Conservation (phyloP, 768 basidiomycete species). For the Tricholoma terreum region DNA sequence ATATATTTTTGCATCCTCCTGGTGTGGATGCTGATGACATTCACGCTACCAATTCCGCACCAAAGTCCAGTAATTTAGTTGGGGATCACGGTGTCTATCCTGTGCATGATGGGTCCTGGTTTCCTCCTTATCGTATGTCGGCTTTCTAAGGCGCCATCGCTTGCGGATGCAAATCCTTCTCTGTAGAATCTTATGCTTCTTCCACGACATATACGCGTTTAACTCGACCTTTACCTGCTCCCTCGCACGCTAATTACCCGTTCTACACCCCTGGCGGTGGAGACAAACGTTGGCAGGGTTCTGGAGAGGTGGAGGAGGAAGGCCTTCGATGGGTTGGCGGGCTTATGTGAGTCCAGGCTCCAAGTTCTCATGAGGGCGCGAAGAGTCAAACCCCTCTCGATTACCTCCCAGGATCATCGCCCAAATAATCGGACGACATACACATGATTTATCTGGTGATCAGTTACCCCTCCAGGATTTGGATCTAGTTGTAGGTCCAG, state of each 20-base stretch:
- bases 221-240: constrained; percentile 54
- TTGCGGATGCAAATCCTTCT: constrained; percentile 8
- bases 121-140: constrained; percentile 30
- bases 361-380: not conserved
- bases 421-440: constrained; percentile 50
- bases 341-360: constrained; percentile 43
- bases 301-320: constrained; percentile 50
- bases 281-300: constrained; percentile 61
- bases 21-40: constrained; percentile 40
- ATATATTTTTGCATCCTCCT: constrained; percentile 64
- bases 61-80: constrained; percentile 19
- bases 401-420: constrained; percentile 50
- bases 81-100: constrained; percentile 48
- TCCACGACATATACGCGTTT: constrained; percentile 41
- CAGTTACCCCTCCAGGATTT: constrained; percentile 41
- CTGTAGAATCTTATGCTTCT: constrained; percentile 28
- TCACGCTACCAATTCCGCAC: constrained; percentile 7
- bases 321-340: constrained; percentile 73
- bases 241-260: constrained; percentile 61
- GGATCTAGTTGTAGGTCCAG: constrained; percentile 44
- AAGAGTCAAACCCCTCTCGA: not conserved
- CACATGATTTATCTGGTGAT: constrained; percentile 33
- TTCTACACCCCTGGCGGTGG: constrained; percentile 68
- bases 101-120: constrained; percentile 22
- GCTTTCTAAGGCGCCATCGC: not conserved